Base-by-base conservation (phyloP, 495 filamentous ascomycete genomes). In the Staphylotrichum tortipilum region DNA sequence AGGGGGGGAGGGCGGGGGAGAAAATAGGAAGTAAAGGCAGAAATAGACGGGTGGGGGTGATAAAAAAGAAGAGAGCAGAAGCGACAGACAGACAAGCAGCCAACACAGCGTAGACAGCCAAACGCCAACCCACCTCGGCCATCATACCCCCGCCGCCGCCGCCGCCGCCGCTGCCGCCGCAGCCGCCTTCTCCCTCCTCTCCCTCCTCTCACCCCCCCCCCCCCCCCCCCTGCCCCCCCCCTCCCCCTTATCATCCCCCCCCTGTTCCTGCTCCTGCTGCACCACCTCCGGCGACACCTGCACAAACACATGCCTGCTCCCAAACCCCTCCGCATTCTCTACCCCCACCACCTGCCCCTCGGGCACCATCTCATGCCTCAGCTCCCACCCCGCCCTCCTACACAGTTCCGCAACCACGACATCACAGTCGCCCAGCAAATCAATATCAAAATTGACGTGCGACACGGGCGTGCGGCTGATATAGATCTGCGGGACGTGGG, bases 371-470 rank as follows among this genome's bases (percentile, higher is more conserved):
- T 86, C 78, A 59, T 97, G 90, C n/a, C 78, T 57, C 35, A 97
- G 64, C n/a, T 84, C 78, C 92, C 92, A 99, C 3, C 86, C 86
- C 2, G 82, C 84, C 12, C 87, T 76, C 21, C 85, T 79, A 61
- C 87, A 92, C 21, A 99, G 81, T 69, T 97, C 94, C 0, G 82
- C 80, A 3, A 97, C 88, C 28, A 97, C 81, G 17, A 86, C 79
- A 60, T 99, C 92, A 65, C 92, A 96, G 57, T 95, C 88, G 22
- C 92, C 92, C 37, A 96, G 74, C 35, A 99, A 72, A 65, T 95
- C 88, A 49, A 99, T 84, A 66, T 99, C 92, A 43, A 99, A 99
- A 54, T 90, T 85, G 46, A 94, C 82, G 61, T 97, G 92, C 5
- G 74, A 75, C 22, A 95, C 87, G 21, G 87, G 85, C 73, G 85